phyloP scores from a whole-genome alignment of 139 green algal species.

The Chlorella sorokiniana region DNA sequence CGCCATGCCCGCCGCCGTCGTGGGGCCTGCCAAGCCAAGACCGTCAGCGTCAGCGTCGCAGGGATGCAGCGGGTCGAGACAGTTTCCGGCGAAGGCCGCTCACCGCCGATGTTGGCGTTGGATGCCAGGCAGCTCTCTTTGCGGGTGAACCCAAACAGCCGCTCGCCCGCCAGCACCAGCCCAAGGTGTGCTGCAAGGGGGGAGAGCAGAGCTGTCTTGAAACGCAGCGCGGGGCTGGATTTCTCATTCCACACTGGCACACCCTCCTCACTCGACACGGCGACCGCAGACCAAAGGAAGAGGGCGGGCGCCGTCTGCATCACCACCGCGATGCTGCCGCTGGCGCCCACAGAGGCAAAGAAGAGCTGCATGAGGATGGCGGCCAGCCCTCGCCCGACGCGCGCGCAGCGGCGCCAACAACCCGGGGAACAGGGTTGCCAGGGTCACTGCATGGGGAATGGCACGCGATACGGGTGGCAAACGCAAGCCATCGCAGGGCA shows the following conservation, averaged over 20 bases:
- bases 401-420: slow-evolving; percentile 60
- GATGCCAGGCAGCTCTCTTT: slow-evolving; percentile 80
- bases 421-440: slow-evolving; percentile 67
- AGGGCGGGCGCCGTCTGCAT: slow-evolving; percentile 80
- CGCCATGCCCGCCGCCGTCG: slow-evolving; percentile 90
- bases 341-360: slow-evolving; percentile 87
- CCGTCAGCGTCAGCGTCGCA: background rate
- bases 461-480: background rate
- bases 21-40: slow-evolving; percentile 60
- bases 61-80: background rate
- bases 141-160: slow-evolving; percentile 59
- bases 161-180: slow-evolving; percentile 67
- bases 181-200: slow-evolving; percentile 52
- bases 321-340: slow-evolving; percentile 75
- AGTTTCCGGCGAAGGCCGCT: background rate
- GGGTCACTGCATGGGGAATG: slow-evolving; percentile 40
- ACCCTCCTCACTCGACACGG: slow-evolving; percentile 46
- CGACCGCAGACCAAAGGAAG: slow-evolving; percentile 83
- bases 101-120: slow-evolving; percentile 94
- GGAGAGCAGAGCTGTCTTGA: too few species aligned
- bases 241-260: background rate
- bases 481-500: background rate
- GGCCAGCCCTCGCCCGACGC: slow-evolving; percentile 77
- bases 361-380: slow-evolving; percentile 91
- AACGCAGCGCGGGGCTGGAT: background rate